Conservation (phyloP, 352 stramenopile species). For the Globisporangium cylindrosporum region DNA sequence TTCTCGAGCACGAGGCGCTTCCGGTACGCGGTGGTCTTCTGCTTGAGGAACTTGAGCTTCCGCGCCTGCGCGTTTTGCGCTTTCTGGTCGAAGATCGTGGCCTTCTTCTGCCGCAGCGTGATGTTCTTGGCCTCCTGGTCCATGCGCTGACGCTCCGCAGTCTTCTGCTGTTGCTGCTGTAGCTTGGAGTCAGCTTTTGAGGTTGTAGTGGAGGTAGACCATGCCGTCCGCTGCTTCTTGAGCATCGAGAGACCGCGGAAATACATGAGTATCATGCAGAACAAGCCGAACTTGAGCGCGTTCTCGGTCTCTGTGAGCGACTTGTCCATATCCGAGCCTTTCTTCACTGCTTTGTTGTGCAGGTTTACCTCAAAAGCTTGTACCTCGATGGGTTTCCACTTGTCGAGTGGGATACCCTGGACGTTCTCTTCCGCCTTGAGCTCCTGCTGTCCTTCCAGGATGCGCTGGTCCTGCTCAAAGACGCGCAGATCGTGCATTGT, state of each 20-base stretch:
- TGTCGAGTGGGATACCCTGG: slow-evolving; percentile 57
- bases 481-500: slow-evolving; percentile 66
- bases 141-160: slow-evolving; percentile 46
- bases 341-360: slow-evolving; percentile 63
- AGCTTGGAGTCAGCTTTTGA: neutral
- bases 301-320: slow-evolving; percentile 85
- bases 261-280: slow-evolving; percentile 96
- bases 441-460: slow-evolving; percentile 34
- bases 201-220: slow-evolving; percentile 43
- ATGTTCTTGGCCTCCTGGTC: slow-evolving; percentile 50
- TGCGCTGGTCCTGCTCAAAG: slow-evolving; percentile 48
- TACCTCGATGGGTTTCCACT: slow-evolving; percentile 75
- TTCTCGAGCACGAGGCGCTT: slow-evolving; percentile 61
- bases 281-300: slow-evolving; percentile 95
- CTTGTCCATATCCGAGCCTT: slow-evolving; percentile 62
- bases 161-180: slow-evolving; percentile 23
- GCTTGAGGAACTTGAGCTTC: slow-evolving; percentile 64
- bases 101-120: slow-evolving; percentile 32
- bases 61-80: slow-evolving; percentile 56
- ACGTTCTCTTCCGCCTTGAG: slow-evolving; percentile 34
- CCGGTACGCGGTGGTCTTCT: slow-evolving; percentile 57
- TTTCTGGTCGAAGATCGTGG: slow-evolving; percentile 47
- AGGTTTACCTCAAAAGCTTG: slow-evolving; percentile 46
- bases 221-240: slow-evolving; percentile 79
- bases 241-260: slow-evolving; percentile 90